A percentile compares a stretch with the other conserved stretches of the same genome.
These are phyloP conservation scores for Diaporthe helianthi DNA, from an alignment of 2,329 filamentous ascomycete genomes.

Conservation along the genomic window DNA sequence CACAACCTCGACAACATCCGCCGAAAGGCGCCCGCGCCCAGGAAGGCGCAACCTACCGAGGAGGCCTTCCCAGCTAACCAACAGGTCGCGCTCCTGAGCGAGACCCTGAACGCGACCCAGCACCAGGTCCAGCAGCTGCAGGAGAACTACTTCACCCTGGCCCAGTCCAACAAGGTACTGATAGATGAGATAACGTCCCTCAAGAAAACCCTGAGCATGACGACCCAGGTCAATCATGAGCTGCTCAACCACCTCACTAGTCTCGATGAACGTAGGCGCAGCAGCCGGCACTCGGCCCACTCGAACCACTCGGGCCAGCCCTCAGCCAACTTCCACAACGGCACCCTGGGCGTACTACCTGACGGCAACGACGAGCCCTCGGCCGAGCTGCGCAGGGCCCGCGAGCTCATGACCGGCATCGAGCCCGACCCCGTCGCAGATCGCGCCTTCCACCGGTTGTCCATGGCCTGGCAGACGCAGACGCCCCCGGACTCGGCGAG, in stretches of 20 bases:
- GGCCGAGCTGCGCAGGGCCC: constrained; percentile 61
- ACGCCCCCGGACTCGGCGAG: constrained; percentile 60
- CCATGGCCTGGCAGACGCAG: constrained; percentile 56
- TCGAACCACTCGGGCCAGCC: constrained; percentile 47
- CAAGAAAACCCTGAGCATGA: constrained; percentile 66
- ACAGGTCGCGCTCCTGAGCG: constrained; percentile 88
- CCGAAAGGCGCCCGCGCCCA: constrained; percentile 89
- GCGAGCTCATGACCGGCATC: constrained; percentile 62
- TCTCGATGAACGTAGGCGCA: constrained; percentile 53
- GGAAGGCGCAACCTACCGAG: constrained; percentile 72
- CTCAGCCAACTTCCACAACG: constrained; percentile 50
- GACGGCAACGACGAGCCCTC: constrained; percentile 56
- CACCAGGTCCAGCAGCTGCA: constrained; percentile 90
- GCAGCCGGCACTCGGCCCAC: constrained; percentile 48
- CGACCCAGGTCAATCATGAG: constrained; percentile 64
- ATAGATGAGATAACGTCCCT: constrained; percentile 67
- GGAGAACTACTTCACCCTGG: constrained; percentile 81
- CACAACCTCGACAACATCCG: constrained; percentile 96
- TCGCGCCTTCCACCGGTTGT: constrained; percentile 62
- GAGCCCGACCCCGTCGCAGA: constrained; percentile 60
- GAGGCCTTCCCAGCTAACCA: constrained; percentile 79
- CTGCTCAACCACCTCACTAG: constrained; percentile 63
- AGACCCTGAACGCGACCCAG: constrained; percentile 87
- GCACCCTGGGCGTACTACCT: constrained; percentile 48
- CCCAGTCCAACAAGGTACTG: constrained; percentile 67